Conservation (phyloP, 345 rosid genomes). For the Theobroma cacao region DNA sequence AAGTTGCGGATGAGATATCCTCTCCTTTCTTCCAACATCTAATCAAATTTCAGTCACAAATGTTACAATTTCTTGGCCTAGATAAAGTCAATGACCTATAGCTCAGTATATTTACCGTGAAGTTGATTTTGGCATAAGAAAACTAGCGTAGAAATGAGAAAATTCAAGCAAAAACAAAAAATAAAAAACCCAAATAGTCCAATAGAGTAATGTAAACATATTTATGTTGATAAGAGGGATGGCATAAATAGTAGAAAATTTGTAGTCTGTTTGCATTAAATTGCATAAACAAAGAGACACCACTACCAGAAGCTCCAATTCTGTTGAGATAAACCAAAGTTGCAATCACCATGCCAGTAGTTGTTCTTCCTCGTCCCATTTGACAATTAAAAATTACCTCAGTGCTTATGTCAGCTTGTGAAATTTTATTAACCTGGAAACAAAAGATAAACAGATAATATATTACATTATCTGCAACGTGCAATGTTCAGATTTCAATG, state of each 20-base stretch:
- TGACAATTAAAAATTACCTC: slow-evolving; percentile 93
- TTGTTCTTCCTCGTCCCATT: slow-evolving; percentile 99
- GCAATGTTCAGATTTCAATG: not conserved
- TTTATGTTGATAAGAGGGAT: not conserved
- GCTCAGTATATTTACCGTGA: too few relatives aligned
- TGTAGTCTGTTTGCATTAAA: not conserved
- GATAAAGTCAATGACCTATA: too few relatives aligned
- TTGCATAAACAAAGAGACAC: slow-evolving; percentile 18
- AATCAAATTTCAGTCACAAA: too few relatives aligned
- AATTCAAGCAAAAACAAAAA: too few relatives aligned
- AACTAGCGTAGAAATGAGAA: too few relatives aligned
- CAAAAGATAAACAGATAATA: slow-evolving; percentile 3
- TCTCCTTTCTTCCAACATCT: too few relatives aligned
- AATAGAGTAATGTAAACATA: too few relatives aligned
- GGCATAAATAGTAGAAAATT: not conserved
- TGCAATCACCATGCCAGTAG: slow-evolving; percentile 99
- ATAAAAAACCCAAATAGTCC: too few relatives aligned
- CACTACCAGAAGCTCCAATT: slow-evolving; percentile 81
- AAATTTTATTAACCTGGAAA: slow-evolving; percentile 82
- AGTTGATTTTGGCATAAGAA: too few relatives aligned
- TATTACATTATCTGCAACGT: not conserved
- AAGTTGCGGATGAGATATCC: too few relatives aligned
- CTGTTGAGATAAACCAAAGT: slow-evolving; percentile 87
- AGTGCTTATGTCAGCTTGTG: slow-evolving; percentile 62
- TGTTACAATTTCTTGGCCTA: too few relatives aligned